Evolutionary conservation across 1,284 basidiomycete species (phyloP).

Genomic region (Coniophora puteana): DNA sequence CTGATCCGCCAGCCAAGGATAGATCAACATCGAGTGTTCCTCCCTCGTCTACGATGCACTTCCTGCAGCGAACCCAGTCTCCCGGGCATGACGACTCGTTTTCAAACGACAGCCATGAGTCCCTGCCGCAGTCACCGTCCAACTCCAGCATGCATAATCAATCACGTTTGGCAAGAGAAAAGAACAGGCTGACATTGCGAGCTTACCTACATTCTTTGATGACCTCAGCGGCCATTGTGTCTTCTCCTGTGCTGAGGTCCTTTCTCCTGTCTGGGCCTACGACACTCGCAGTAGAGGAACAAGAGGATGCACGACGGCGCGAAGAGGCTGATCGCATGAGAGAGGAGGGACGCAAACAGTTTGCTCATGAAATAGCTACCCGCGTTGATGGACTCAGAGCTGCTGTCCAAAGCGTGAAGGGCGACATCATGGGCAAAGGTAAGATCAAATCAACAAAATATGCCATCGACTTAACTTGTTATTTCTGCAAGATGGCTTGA

Average conservation of each 20-base stretch:
- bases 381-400: slow-evolving; percentile 86
- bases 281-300: slow-evolving; percentile 67
- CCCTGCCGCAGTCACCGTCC: slow-evolving; percentile 3
- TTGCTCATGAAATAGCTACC: slow-evolving; percentile 83
- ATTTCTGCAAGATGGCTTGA: slow-evolving; percentile 74
- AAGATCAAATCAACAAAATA: slow-evolving; percentile 7
- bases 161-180: slow-evolving; percentile 79
- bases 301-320: slow-evolving; percentile 73
- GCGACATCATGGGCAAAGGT: slow-evolving; percentile 86
- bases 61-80: not conserved
- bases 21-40: slow-evolving; percentile 61
- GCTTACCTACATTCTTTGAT: slow-evolving; percentile 87
- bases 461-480: slow-evolving; percentile 3
- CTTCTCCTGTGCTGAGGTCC: slow-evolving; percentile 81
- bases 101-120: slow-evolving; percentile 5
- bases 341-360: slow-evolving; percentile 84
- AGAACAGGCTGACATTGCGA: slow-evolving; percentile 92
- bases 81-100: not conserved
- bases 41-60: slow-evolving; percentile 20
- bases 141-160: slow-evolving; percentile 9
- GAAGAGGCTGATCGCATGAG: slow-evolving; percentile 90
- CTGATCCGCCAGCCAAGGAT: slow-evolving; percentile 83
- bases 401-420: slow-evolving; percentile 86
- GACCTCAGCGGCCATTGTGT: slow-evolving; percentile 69
- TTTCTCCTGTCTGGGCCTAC: slow-evolving; percentile 86